Evolutionary conservation across 495 filamentous ascomycete genomes (phyloP).

Genomic region (Penicillium subrubescens): DNA sequence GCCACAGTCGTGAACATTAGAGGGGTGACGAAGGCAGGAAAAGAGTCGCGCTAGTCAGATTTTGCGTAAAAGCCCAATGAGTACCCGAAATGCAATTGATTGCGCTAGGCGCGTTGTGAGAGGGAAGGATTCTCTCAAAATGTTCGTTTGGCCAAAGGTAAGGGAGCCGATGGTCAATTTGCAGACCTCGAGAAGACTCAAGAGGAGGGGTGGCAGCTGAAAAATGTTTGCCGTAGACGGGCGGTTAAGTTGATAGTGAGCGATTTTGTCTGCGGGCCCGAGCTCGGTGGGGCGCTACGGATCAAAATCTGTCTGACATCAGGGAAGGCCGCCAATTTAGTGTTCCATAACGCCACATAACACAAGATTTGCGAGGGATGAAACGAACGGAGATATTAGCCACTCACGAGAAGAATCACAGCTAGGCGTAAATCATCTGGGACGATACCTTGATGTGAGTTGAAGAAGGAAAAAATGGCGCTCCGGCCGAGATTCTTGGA

Average conservation of each 20-base stretch:
- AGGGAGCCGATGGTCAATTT: conserved; percentile 13
- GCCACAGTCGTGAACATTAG: conserved; percentile 46
- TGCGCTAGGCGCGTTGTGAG: conserved; percentile 10
- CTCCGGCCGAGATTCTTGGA: conserved; percentile 5
- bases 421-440: conserved; percentile 13
- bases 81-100: conserved; percentile 27
- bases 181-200: conserved; percentile 13
- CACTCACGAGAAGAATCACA: not conserved
- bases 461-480: not conserved
- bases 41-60: conserved; percentile 17
- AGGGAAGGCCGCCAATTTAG: conserved; percentile 15
- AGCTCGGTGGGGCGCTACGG: conserved; percentile 25
- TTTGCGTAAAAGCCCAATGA: conserved; percentile 21
- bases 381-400: conserved; percentile 12
- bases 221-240: conserved; percentile 28
- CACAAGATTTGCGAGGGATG: not conserved
- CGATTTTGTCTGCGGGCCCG: conserved; percentile 39
- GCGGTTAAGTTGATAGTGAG: conserved; percentile 28
- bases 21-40: conserved; percentile 15
- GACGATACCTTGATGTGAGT: conserved; percentile 16
- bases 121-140: conserved; percentile 11
- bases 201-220: conserved; percentile 14
- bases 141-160: conserved; percentile 5
- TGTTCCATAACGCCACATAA: conserved; percentile 1
- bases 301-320: conserved; percentile 36